Percentiles rank a stretch among this genome's conserved stretches.
Conservation (phyloP, 2,329 filamentous ascomycete genomes). For the Podosphaera fusca region DNA sequence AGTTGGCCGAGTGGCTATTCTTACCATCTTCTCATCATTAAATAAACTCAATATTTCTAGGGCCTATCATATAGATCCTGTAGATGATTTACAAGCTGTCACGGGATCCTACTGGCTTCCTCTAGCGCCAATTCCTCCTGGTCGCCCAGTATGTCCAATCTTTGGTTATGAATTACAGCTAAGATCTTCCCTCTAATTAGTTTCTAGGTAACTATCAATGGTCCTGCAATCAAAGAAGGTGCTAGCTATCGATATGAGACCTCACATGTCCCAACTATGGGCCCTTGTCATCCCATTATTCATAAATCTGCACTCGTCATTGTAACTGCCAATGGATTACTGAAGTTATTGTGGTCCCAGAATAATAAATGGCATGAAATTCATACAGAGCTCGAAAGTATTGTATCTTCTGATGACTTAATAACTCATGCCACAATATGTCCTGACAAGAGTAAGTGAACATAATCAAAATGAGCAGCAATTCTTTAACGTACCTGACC, state of each 20-base stretch:
- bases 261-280: conserved; percentile 38
- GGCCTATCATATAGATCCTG: conserved; percentile 35
- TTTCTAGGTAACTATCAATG: conserved; percentile 23
- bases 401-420: conserved; percentile 48
- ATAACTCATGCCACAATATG: conserved; percentile 59
- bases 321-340: conserved; percentile 47
- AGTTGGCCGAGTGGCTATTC: conserved; percentile 52
- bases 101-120: conserved; percentile 72
- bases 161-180: neutral
- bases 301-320: conserved; percentile 53
- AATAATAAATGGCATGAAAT: conserved; percentile 52
- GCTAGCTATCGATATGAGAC: conserved; percentile 45
- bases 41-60: conserved; percentile 45
- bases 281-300: conserved; percentile 49
- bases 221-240: conserved; percentile 39
- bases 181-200: neutral
- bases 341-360: conserved; percentile 60
- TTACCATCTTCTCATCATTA: conserved; percentile 46
- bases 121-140: conserved; percentile 10
- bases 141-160: conserved; percentile 11
- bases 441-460: conserved; percentile 44
- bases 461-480: neutral
- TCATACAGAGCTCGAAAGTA: conserved; percentile 48
- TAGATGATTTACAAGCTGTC: conserved; percentile 53
- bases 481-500: neutral